Evolutionary conservation across 305 asterid species (phyloP), one percentile per base, ranked within the genome.

Genomic region (Petunia hybrid): DNA sequence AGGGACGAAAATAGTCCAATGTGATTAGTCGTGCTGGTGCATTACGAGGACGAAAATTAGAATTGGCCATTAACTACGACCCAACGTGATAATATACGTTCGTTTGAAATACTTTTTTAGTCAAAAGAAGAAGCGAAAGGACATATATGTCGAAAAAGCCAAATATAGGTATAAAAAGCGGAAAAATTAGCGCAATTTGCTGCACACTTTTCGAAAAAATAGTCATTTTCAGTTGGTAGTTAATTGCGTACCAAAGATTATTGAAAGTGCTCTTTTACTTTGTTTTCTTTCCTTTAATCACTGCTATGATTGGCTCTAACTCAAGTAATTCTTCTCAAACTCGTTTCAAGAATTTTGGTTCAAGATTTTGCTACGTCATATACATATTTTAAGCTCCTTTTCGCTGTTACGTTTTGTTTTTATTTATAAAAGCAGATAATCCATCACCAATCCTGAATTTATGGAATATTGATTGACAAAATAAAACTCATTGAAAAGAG

Each of bases 151-250:
- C 31, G 31, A 22, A 22, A 22, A 22, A 22, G 31, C 6, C 8
- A 35, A 8, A 7, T n/a, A 63, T n/a, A 63, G 13, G 48, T 7
- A n/a, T n/a, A 5, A 51, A 40, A 53, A 40, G 55, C 80, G 85
- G 70, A n/a, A 7, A 70, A 79, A 12, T 46, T 22, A 76, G 85
- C 83, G 85, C 70, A 81, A 83, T 83, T 82, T 82, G 85, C 85
- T 82, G 80, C 76, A 45, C 7, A 8, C 59, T 57, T 80, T 66
- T 4, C 48, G 16, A 35, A 14, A 6, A 14, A 13, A 36, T 57
- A 69, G 66, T 78, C 63, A 1, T 78, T 45, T 71, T 80, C 76
- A 39, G 46, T 81, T 51, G 67, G 14, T 39, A 38, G 45, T 9
- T 62, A 63, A 46, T 70, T 46, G 77, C 61, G 43, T 35, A 16